Base-by-base conservation (phyloP, 1,139 yeast genomes). In the Blastobotrys persicus region DNA sequence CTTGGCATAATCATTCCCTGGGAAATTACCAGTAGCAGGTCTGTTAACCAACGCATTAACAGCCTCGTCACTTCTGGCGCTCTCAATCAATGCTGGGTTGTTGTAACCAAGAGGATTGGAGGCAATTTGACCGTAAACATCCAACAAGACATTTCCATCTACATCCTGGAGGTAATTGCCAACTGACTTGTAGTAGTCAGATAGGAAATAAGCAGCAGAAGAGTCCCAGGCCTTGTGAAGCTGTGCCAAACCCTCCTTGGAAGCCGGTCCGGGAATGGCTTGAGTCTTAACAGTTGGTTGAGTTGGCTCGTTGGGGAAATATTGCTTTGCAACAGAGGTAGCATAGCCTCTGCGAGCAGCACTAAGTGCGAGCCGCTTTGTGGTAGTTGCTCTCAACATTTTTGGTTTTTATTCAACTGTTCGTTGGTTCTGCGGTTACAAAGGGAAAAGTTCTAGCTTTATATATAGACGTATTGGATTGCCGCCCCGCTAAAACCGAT, bases 31-130 rank as follows among this genome's bases (percentile, higher is more conserved):
- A 52, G 82, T 71, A 9, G 92, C 91, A 38, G 92, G 89, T 65
- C 92, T 77, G 70, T 85, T 83, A 57, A 83, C 82, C 55, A 85
- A 70, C 13, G 88, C 86, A 60, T 78, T 75, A 55, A 80, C 67
- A 84, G 83, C 81, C 59, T 76, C 80, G 52, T 79, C 83, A 18
- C 85, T 76, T 63, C 73, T 74, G 49, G 91, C 89, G 48, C 77
- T 77, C 62, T 77, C 76, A 48, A 76, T 73, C 57, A 85, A 74
- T 16, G 76, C 81, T 7, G 91, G 91, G 72, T 85, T 81, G 72
- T 85, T 85, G 79, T 85, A 85, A 48, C 92, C 92, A 57, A 85
- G 76, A 14, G 88, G 83, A 58, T 84, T 83, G 3, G 91, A 83
- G 2, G 92, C 85, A 59, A 85, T 83, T 69, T 85, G 92, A 33